Base-by-base conservation (phyloP, 2,329 filamentous ascomycete genomes). In the Penicillium sp. region DNA sequence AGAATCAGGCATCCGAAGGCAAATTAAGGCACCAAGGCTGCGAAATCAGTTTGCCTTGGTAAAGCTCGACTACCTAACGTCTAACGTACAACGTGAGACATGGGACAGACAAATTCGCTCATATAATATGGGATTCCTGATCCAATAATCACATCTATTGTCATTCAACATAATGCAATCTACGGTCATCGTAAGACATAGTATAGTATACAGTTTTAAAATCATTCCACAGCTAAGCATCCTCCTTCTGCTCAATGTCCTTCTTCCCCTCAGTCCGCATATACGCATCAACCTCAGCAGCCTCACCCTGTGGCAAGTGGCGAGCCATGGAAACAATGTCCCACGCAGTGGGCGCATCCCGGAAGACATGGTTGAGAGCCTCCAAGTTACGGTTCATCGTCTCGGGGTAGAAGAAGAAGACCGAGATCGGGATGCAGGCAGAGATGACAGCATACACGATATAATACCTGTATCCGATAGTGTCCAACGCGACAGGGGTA, bases 351-450 rank as follows among this genome's bases (percentile, higher is more conserved):
- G 49, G 50, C 10, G 59, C 59, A 53, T 62, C 59, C 2, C 51
- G 53, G 52, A 62, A 62, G 40, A 61, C 53, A 43, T 56, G 50
- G 27, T 61, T 59, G 2, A 62, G 37, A 14, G 54, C 48, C 50
- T 62, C 58, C 12, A 62, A 36, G n/a, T 61, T 62, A 12, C 59
- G 58, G 34, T 61, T 61, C 58, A 61, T 62, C 0, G 59, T 62
- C 52, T 62, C 59, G 2, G 59, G 58, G 29, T 55, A 60, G 50
- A 60, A 61, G 22, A 59, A 34, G 40, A 55, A 58, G 9, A 54
- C 59, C 10, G 46, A 19, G 10, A 60, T 30, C 3, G 57, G 59
- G 22, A 60, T 60, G 19, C 47, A 52, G 7, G 52, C 59, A 4
- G 54, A 61, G 7, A 61, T 53, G 1, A 61, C 50, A 11, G 56